Evolutionary conservation across 2,329 filamentous ascomycete species (phyloP), one percentile per base, ranked within the genome.

Genomic region (Beauveria caledonica): DNA sequence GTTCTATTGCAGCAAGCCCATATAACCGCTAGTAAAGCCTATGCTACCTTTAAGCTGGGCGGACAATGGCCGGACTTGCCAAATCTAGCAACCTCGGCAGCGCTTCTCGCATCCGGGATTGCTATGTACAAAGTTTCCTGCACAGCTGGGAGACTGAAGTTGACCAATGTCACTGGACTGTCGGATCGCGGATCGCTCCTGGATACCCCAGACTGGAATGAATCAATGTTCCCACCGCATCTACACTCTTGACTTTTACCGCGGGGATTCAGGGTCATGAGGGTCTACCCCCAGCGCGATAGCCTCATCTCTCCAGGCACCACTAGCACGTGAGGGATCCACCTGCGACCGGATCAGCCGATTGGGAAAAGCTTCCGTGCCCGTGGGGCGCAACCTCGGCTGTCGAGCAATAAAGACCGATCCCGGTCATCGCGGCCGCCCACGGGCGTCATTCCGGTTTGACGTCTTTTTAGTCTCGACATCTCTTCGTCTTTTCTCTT

Each of bases 391-490:
- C 57, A 59, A 59, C 57, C 57, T 59, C 57, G 57, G 57, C 40
- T 59, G 39, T 58, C 23, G 29, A 40, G 36, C 40, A 59, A 53
- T 53, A 59, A 59, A 59, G 57, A 39, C 57, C 57, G 57, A 59
- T 59, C 57, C 57, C 57, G 57, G 48, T 53, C 57, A 59, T 45
- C 57, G 46, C n/a, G 3, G 44, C 44, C 54, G 4, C 10, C 17
- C 21, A 21, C 55, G 8, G 21, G 49, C 27, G 1, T 52, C 40
- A 40, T 57, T 27, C 27, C 9, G 25, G 25, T 21, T 50, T 45
- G 40, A 19, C 11, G 8, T 39, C 36, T 36, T 61, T 53, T 52
- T 52, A 39, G 27, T 25, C 40, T 25, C 29, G 36, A 58, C 55
- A 50, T 40, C 48, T 49, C 36, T 10, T 33, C 13, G n/a, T 19